Evolutionary conservation across 1,139 yeast genomes (phyloP), one percentile per base, ranked within the genome.

Genomic region (Yamadazyma atmosphaerica): DNA sequence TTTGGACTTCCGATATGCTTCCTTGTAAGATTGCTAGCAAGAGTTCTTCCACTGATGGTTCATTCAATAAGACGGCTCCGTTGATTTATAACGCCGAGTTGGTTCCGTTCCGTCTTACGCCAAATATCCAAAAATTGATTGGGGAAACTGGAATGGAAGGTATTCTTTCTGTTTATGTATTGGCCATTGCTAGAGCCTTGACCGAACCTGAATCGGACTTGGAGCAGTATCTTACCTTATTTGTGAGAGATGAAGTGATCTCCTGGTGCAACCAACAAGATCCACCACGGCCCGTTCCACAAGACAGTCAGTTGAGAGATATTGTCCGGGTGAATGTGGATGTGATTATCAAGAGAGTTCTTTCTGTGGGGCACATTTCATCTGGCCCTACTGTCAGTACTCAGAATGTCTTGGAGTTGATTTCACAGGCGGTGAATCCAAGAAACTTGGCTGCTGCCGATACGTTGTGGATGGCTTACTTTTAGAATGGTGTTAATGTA

Each of bases 121-220:
- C 98, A 29, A 94, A 94, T 56, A 79, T 94, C 41, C 98, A 92
- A 61, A 83, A 86, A 49, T 74, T 92, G 54, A 88, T 94, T 70
- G 98, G 98, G 25, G 96, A 90, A 45, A 81, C 92, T 18, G 86
- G 92, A 4, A 67, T 89, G 54, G 98, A 94, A 61, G 98, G 98
- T 39, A 74, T 94, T 15, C 80, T 89, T 49, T 83, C 97, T 1
- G 90, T 89, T 44, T 81, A 90, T 52, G 72, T 92, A 35, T 81
- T 90, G 72, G 79, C 83, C 23, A 87, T 90, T 58, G 95, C 97
- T 1, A 78, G 89, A 54, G 90, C 96, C 9, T 69, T 94, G 46
- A 77, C 92, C 8, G 96, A 89, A 51, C 95, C 96, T 0, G 96
- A 88, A 54, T 85, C 88, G 43, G 96, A 88, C 51, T 71, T 87